These are phyloP conservation scores for Penicillium samsonianum DNA, from an alignment of 495 filamentous ascomycete species.

Conservation along the genomic window DNA sequence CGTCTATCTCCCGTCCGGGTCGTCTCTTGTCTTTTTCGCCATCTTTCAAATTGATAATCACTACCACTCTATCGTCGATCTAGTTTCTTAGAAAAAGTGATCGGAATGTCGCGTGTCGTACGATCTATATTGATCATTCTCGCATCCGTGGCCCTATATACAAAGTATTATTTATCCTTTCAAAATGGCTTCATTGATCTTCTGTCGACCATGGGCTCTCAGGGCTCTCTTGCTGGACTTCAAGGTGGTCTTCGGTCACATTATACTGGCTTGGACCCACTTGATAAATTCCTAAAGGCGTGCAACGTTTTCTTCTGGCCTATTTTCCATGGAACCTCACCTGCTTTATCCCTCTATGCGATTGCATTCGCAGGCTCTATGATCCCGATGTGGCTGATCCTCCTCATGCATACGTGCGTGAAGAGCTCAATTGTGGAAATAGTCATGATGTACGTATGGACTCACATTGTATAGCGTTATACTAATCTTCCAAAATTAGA, in stretches of 20 bases:
- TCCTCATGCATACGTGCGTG: not conserved
- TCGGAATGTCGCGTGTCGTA: not conserved
- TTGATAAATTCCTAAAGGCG: not conserved
- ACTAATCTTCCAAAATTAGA: slow-evolving; percentile 2
- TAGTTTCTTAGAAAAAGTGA: not conserved
- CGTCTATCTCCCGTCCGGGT: slow-evolving; percentile 1
- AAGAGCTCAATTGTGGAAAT: slow-evolving; percentile 3
- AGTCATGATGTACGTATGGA: slow-evolving; percentile 2
- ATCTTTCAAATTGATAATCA: slow-evolving; percentile 1
- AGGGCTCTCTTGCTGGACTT: slow-evolving; percentile 1
- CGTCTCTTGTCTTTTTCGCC: slow-evolving; percentile 1
- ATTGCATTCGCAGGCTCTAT: not conserved
- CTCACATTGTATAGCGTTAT: slow-evolving; percentile 3
- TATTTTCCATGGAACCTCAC: not conserved
- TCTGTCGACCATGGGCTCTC: not conserved
- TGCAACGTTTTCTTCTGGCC: slow-evolving; percentile 4
- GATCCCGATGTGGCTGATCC: not conserved
- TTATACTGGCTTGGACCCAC: not conserved
- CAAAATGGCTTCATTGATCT: slow-evolving; percentile 1
- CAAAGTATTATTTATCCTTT: not conserved
- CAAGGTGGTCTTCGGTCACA: not conserved
- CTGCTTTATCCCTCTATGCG: slow-evolving; percentile 1
- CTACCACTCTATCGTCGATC: slow-evolving; percentile 1
- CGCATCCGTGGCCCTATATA: not conserved
- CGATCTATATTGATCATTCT: not conserved